These are phyloP conservation scores for Coemansia sp. DNA, from an alignment of 192 early-diverging fungal genomes.

Conservation along the genomic window DNA sequence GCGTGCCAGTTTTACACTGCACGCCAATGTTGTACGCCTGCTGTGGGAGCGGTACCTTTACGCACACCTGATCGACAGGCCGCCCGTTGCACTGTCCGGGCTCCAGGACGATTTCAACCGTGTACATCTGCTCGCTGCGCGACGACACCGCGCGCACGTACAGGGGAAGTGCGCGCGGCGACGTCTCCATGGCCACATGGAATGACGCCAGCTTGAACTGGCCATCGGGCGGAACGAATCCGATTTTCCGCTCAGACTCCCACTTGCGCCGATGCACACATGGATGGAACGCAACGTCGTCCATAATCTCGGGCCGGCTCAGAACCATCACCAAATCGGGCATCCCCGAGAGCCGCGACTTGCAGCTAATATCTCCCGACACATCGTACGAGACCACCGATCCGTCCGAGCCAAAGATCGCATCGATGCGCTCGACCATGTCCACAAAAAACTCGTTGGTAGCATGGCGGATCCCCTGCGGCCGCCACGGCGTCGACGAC, in stretches of 20 bases:
- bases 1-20: slow-evolving; percentile 32
- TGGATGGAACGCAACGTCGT: slow-evolving; percentile 84
- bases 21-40: slow-evolving; percentile 42
- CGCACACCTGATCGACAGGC: slow-evolving; percentile 26
- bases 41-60: slow-evolving; percentile 24
- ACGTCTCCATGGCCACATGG: slow-evolving; percentile 15
- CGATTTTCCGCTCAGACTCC: slow-evolving; percentile 72
- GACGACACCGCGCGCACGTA: slow-evolving; percentile 10
- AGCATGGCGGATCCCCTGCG: slow-evolving; percentile 77
- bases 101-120: slow-evolving; percentile 15
- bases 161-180: slow-evolving; percentile 14
- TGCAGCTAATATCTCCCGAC: slow-evolving; percentile 73
- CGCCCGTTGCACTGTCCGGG: slow-evolving; percentile 20
- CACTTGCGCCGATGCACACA: slow-evolving; percentile 78
- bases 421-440: slow-evolving; percentile 84
- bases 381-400: slow-evolving; percentile 71
- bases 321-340: slow-evolving; percentile 81
- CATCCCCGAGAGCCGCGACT: slow-evolving; percentile 69
- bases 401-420: slow-evolving; percentile 66
- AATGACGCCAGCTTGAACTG: slow-evolving; percentile 68
- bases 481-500: slow-evolving; percentile 78
- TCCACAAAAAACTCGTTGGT: slow-evolving; percentile 96
- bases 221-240: slow-evolving; percentile 94
- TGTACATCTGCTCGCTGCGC: slow-evolving; percentile 8
- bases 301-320: slow-evolving; percentile 65